Evolutionary conservation across 768 basidiomycete species (phyloP).

Genomic region (Naganishia randhawae): DNA sequence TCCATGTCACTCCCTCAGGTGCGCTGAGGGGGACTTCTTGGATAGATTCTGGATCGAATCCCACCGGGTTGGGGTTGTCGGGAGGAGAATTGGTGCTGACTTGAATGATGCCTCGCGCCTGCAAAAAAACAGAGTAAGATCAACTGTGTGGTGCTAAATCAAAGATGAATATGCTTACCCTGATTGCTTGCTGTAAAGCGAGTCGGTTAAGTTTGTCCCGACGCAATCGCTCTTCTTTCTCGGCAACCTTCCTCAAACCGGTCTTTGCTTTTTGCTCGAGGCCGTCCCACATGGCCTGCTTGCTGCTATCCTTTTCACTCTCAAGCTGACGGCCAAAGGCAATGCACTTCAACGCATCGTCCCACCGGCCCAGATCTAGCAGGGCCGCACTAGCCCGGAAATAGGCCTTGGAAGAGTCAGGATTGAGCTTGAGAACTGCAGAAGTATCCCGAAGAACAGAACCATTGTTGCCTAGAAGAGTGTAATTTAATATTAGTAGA

Average conservation of each 20-base stretch:
- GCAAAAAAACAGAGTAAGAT: conserved; percentile 26
- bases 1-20: conserved; percentile 53
- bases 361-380: conserved; percentile 65
- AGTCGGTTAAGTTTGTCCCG: conserved; percentile 55
- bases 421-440: conserved; percentile 62
- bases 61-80: conserved; percentile 48
- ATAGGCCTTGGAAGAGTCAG: conserved; percentile 71
- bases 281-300: conserved; percentile 57
- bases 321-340: conserved; percentile 60
- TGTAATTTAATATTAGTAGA: background rate
- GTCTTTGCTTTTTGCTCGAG: conserved; percentile 48
- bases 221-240: conserved; percentile 40
- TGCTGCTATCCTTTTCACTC: conserved; percentile 54
- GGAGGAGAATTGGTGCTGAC: conserved; percentile 45
- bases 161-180: conserved; percentile 55
- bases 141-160: background rate
- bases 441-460: conserved; percentile 81
- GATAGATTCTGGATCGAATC: conserved; percentile 42
- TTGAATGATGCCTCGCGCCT: conserved; percentile 64
- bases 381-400: conserved; percentile 81
- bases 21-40: conserved; percentile 32
- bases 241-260: conserved; percentile 52
- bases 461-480: conserved; percentile 72
- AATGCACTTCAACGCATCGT: conserved; percentile 82
- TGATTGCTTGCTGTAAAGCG: conserved; percentile 61